Evolutionary conservation across 106 monocot species (phyloP).

Genomic region (Agapanthus africanus): DNA sequence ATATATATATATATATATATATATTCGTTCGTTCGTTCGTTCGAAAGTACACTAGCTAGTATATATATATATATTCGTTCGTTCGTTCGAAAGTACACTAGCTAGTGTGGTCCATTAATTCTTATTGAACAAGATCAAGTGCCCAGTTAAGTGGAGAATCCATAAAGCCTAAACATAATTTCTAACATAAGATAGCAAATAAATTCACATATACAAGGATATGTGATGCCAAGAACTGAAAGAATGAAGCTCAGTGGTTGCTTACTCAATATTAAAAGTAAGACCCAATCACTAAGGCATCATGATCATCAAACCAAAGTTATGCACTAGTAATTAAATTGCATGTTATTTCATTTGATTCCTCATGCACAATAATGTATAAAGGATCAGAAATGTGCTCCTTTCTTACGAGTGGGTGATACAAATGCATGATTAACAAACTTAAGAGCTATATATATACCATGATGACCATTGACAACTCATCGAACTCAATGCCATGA

Average conservation of each 20-base stretch:
- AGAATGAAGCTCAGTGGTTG: too few relatives aligned
- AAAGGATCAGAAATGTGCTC: background rate
- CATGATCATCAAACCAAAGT: background rate
- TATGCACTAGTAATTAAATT: background rate
- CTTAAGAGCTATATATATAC: background rate
- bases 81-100: too few relatives aligned
- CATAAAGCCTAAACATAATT: conserved; percentile 6
- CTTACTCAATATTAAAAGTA: too few relatives aligned
- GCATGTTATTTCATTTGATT: background rate
- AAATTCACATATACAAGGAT: too few relatives aligned
- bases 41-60: too few relatives aligned
- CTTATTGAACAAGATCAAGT: background rate
- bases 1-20: too few relatives aligned
- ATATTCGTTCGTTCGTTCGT: too few relatives aligned
- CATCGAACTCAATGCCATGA: too few relatives aligned
- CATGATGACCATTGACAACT: conserved; percentile 7
- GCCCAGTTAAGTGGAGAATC: conserved; percentile 3
- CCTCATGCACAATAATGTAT: background rate
- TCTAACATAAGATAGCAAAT: too few relatives aligned
- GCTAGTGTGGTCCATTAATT: background rate
- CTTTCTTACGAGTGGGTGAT: background rate
- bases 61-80: too few relatives aligned
- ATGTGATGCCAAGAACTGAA: too few relatives aligned
- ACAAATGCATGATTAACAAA: background rate
- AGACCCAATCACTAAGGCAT: background rate